These are phyloP conservation scores for Saraca asoca DNA, from an alignment of 331 rosid genomes.

Conservation along the genomic window DNA sequence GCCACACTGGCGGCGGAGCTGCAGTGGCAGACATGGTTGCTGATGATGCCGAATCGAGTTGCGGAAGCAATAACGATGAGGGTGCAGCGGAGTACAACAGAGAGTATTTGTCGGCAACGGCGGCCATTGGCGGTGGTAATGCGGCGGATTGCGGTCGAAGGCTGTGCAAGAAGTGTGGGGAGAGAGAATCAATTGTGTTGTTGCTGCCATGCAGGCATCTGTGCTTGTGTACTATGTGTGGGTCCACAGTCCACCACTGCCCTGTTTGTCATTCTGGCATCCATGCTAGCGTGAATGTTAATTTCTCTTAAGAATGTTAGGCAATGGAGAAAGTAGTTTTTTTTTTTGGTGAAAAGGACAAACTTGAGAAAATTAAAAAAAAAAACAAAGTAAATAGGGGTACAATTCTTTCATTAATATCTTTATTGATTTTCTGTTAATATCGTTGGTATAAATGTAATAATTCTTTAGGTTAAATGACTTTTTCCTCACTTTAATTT, in stretches of 20 bases:
- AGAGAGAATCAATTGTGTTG: slow-evolving; percentile 64
- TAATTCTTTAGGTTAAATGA: too few species aligned
- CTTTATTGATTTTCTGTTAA: not conserved
- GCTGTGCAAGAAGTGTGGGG: slow-evolving; percentile 65
- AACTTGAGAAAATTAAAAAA: not conserved
- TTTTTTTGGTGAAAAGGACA: slow-evolving; percentile 9
- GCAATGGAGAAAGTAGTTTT: not conserved
- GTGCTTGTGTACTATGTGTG: slow-evolving; percentile 78
- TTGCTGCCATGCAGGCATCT: slow-evolving; percentile 88
- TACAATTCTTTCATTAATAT: slow-evolving; percentile 23
- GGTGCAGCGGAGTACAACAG: not conserved
- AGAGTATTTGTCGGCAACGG: not conserved
- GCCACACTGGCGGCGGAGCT: not conserved
- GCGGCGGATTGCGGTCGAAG: slow-evolving; percentile 19
- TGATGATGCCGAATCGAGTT: slow-evolving; percentile 61
- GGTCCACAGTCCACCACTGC: slow-evolving; percentile 66
- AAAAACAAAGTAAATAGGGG: not conserved
- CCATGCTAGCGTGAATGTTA: slow-evolving; percentile 82
- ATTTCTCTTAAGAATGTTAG: slow-evolving; percentile 51
- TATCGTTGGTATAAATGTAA: not conserved
- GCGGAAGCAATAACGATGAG: slow-evolving; percentile 56
- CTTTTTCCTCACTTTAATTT: too few species aligned
- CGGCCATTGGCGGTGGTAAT: not conserved
- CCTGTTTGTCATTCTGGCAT: slow-evolving; percentile 72
- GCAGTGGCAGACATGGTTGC: not conserved